phyloP scores from a whole-genome alignment of 75 land plant species.

The Cryptomeria japonica region DNA sequence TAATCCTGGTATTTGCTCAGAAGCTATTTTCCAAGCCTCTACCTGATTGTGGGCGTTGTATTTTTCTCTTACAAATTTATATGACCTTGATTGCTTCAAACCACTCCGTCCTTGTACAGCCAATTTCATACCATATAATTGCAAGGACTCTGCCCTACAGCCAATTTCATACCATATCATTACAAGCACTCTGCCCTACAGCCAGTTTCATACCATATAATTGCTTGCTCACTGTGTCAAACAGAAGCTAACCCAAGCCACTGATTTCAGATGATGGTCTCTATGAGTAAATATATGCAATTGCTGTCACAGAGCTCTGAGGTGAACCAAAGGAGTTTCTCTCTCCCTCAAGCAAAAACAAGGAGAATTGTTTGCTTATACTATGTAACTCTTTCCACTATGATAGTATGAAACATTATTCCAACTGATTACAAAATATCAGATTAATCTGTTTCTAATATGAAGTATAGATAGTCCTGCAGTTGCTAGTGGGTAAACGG shows the following conservation, averaged over 20 bases:
- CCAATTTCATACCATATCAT: neutral
- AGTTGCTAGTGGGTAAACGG: neutral
- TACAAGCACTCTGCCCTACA: too few relatives aligned
- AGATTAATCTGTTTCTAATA: neutral
- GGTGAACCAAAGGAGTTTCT: neutral
- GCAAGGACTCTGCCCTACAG: neutral
- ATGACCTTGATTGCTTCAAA: neutral
- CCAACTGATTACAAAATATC: neutral
- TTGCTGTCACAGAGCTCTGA: neutral
- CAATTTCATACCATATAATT: neutral
- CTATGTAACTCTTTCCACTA: neutral
- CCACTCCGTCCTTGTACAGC: neutral
- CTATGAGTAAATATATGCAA: neutral
- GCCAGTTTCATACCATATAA: too few relatives aligned
- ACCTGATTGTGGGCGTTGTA: neutral
- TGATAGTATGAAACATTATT: neutral
- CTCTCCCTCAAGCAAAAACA: neutral
- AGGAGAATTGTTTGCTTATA: neutral
- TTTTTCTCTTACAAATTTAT: neutral
- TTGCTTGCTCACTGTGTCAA: neutral
- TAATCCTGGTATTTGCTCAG: neutral
- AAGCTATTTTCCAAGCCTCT: too few relatives aligned
- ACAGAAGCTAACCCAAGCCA: neutral
- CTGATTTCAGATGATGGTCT: neutral
- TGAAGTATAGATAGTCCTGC: neutral